Conservation (phyloP, 108 stramenopile species). For the Fragilaria crotonensis region DNA sequence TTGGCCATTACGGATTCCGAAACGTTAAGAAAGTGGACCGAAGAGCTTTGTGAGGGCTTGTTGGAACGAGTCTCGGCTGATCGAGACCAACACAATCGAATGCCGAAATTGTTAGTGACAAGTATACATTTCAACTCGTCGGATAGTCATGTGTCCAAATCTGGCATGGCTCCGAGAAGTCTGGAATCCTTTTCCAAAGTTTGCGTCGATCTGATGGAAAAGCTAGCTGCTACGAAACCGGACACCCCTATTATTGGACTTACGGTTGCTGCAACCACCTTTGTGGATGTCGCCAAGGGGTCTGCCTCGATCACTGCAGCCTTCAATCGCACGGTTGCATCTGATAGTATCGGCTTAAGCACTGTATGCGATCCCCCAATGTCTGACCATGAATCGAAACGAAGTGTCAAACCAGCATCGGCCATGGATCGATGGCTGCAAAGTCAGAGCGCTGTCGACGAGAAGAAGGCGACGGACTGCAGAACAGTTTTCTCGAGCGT, state of each 20-base stretch:
- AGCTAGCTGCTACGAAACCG: neutral
- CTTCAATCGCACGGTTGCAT: neutral
- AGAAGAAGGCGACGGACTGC: neutral
- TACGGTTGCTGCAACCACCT: neutral
- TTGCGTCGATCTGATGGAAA: neutral
- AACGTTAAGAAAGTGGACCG: neutral
- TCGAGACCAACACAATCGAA: neutral
- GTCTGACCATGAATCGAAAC: too few species aligned
- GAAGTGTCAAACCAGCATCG: neutral
- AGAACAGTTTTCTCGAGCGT: neutral
- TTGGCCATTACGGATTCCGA: neutral
- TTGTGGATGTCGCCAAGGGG: constrained; percentile 2
- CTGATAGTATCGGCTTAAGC: neutral
- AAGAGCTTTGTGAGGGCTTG: neutral
- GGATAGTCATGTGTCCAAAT: neutral
- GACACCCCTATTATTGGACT: neutral
- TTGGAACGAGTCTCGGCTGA: neutral
- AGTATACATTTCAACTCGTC: neutral
- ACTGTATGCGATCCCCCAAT: neutral
- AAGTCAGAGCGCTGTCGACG: neutral
- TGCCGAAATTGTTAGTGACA: neutral
- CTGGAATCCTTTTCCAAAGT: neutral
- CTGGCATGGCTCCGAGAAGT: neutral
- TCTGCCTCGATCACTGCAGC: constrained; percentile 4
- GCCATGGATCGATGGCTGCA: neutral